These are phyloP conservation scores for Albophoma yamanashiensis DNA, from an alignment of 2,329 filamentous ascomycete species.

Conservation along the genomic window DNA sequence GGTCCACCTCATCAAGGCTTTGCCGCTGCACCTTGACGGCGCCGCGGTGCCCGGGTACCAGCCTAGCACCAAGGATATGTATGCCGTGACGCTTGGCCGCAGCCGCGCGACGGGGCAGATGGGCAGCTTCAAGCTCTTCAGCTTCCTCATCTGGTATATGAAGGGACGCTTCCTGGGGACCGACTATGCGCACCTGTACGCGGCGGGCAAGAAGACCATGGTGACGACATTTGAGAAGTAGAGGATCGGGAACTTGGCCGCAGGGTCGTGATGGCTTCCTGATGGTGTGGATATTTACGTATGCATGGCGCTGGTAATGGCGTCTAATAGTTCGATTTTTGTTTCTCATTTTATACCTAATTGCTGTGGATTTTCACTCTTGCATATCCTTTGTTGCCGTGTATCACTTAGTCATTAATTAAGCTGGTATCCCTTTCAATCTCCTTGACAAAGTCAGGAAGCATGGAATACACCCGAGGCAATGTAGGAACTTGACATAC, in stretches of 20 bases:
- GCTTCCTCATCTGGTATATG: slow-evolving; percentile 24
- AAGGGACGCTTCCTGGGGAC: slow-evolving; percentile 28
- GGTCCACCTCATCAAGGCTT: slow-evolving; percentile 20
- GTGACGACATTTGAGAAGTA: slow-evolving; percentile 20
- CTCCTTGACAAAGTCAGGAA: too few species aligned
- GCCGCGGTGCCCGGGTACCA: slow-evolving; percentile 18
- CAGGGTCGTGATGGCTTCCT: neutral
- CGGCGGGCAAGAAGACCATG: slow-evolving; percentile 22
- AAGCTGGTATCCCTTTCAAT: too few species aligned
- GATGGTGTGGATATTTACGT: neutral
- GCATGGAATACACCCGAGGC: too few species aligned
- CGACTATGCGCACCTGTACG: slow-evolving; percentile 16
- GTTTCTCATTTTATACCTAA: too few species aligned
- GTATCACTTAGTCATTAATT: too few species aligned
- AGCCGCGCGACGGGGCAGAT: slow-evolving; percentile 27
- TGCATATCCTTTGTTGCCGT: too few species aligned
- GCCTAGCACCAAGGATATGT: slow-evolving; percentile 16
- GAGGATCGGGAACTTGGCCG: neutral
- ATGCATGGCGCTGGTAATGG: neutral
- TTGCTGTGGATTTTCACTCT: too few species aligned
- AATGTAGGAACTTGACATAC: too few species aligned
- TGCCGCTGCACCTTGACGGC: slow-evolving; percentile 21
- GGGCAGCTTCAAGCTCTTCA: slow-evolving; percentile 24
- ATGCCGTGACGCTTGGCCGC: slow-evolving; percentile 28
- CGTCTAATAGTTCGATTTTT: too few species aligned